Base-by-base conservation (phyloP, 225 moss, liverwort and hornwort genomes). In the Straminergon stramineum region DNA sequence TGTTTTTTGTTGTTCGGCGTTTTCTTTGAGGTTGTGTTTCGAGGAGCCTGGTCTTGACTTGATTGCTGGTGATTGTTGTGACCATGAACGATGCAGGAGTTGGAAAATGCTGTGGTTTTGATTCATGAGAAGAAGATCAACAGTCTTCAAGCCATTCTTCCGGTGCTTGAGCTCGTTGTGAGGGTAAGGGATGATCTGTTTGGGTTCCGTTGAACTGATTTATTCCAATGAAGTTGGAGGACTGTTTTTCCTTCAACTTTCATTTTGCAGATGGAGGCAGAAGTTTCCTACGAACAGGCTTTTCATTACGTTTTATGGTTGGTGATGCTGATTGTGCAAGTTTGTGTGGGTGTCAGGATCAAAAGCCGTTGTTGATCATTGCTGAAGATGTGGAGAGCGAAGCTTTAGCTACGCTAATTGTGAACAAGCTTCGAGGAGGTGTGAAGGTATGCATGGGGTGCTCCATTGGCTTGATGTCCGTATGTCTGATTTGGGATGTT, bases 341-440 rank as follows among this genome's bases (percentile, higher is more conserved):
- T 37, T 43, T 82, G 7, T 70, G 17, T 88, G 84, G 16, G 5
- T 90, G 23, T 82, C 91, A 97, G 97, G 99, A 99, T 88, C 96
- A 97, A 91, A 95, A 94, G 75, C 95, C 96, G 34, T 92, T 99
- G 70, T 81, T 99, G 84, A 99, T 97, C 81, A 91, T 99, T 52
- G 99, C 99, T 61, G 99, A 99, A 86, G 99, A 99, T 92, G 99
- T 99, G 64, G 97, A 99, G 90, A 97, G 97, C 91, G 97, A 97
- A 90, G 99, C 99, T 64, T 75, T 97, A 83, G 99, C 99, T 65
- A 99, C 97, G 34, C 89, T 99, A 15, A 97, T 99, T 88, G 97
- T 99, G 60, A 99, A 99, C 91, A 99, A 97, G 88, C 90, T 97
- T 76, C 93, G 99, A 70, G 97, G 95, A 91, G 97, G 99, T 86